Evolutionary conservation across 306 rosid species (phyloP).

Genomic region (Fragaria vesca): DNA sequence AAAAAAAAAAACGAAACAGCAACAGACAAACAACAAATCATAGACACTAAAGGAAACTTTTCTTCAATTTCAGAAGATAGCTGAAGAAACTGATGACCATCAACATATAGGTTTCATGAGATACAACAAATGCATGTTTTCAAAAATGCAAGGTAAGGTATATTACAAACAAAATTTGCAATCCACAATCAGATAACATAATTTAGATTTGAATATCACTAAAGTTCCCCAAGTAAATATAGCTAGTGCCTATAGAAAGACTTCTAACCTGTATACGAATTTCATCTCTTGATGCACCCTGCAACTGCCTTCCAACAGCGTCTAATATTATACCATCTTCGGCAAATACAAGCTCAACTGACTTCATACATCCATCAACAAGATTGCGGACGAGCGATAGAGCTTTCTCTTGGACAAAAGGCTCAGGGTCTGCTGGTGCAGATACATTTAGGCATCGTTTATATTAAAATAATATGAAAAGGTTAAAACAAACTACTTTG

Average conservation of each 20-base stretch:
- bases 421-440: constrained; percentile 68
- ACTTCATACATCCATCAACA: constrained; percentile 74
- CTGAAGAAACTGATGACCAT: neutral
- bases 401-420: constrained; percentile 81
- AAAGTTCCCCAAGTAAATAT: constrained; percentile 5
- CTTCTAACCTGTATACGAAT: constrained; percentile 74
- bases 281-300: constrained; percentile 57
- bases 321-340: constrained; percentile 72
- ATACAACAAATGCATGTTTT: neutral
- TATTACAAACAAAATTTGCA: neutral
- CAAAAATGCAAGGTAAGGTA: neutral
- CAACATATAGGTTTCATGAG: neutral
- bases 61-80: neutral
- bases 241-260: constrained; percentile 4
- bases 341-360: constrained; percentile 61
- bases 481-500: neutral
- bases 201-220: constrained; percentile 15
- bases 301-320: constrained; percentile 74
- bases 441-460: constrained; percentile 22
- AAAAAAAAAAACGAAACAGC: neutral
- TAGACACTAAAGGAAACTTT: neutral
- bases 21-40: neutral
- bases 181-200: neutral
- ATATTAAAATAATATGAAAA: constrained; percentile 15
- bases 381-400: constrained; percentile 83